Evolutionary conservation across 805 yeast genomes (phyloP), one percentile per base, ranked within the genome.

Genomic region (Myxozyma vanderwaltii): DNA sequence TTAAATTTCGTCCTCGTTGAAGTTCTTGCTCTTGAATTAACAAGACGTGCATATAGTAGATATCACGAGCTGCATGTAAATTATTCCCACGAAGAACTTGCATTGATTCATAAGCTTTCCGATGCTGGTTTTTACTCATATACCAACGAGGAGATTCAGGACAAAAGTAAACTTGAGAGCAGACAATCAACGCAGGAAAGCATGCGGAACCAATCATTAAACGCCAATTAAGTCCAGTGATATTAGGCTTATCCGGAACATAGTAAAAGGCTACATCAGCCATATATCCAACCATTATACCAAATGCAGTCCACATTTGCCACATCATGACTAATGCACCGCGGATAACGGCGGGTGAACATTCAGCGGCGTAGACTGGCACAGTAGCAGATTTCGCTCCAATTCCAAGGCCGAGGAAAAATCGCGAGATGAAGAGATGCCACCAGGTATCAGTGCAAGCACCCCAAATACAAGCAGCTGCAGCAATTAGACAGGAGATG

Each of bases 61-160:
- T 76, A 68, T 85, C 89, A 63, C 87, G 79, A 0, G 89, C 88
- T 29, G 89, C 89, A 50, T 80, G 77, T 10, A 85, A 68, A 44
- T 75, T 74, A 38, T 76, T 74, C 51, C 71, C 68, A 63, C 89
- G 76, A 59, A 85, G 76, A 29, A 70, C 67, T 27, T 67, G 61
- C 64, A 86, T 76, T 1, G 87, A 75, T 31, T 76, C 74, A 63
- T 75, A 81, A 0, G 88, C 84, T 23, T 82, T 81, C 17, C 52
- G 58, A 61, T 80, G 79, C 53, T 80, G 72, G 13, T 75, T 80
- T 67, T 81, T 79, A 58, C 79, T 79, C 76, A 86, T 79, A 56
- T 82, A 78, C 88, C 88, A 85, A 64, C 90, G 77, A 8, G 90
- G 89, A 12, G 87, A 82, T 69, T 85, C 90, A 2, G 89, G 89